Base-by-base conservation (phyloP, 2,329 filamentous ascomycete genomes). In the Stagonosporopsis chrysanthemi region DNA sequence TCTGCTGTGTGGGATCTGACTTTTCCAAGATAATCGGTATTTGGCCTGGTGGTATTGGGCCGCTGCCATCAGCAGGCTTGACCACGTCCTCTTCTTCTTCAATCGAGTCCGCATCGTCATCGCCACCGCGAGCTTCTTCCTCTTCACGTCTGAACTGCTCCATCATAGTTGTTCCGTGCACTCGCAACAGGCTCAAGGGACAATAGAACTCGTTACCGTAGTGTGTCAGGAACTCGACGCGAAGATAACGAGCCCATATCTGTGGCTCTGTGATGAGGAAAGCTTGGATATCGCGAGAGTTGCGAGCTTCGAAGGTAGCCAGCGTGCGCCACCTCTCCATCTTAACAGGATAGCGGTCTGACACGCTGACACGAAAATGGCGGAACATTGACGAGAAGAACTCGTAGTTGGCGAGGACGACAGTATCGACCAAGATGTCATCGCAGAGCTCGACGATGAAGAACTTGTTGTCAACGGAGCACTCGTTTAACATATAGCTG, bases 301-400 rank as follows among this genome's bases (percentile, higher is more conserved):
- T 99, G 49, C 91, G 86, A 2, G 94, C 95, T 75, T 97, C 91
- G 65, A 95, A 98, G 0, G 88, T 89, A 6, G 92, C 95, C 42
- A 98, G 76, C 40, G 92, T 88, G 64, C 89, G 92, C 95, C 95
- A 99, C 66, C 95, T 91, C 46, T 97, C 93, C 53, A 86, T 77
- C 76, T 97, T 98, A 51, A 95, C 90, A 0, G 95, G 95, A 76
- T 97, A 98, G 54, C 92, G 88, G 78, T 98, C 95, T 56, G 93
- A 96, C 44, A 97, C 94, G 73, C 91, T 96, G 65, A 98, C 87
- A 48, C 90, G 86, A 75, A 99, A 97, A 44, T 88, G 90, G 50
- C 92, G 89, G 67, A 98, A 90, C 84, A 96, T 97, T 73, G 92
- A 97, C 52, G 92, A 97, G 81, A 99, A 99, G 81, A 99, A 99